phyloP scores from a whole-genome alignment of 805 yeast genomes.

The Yarrowia sp. region DNA sequence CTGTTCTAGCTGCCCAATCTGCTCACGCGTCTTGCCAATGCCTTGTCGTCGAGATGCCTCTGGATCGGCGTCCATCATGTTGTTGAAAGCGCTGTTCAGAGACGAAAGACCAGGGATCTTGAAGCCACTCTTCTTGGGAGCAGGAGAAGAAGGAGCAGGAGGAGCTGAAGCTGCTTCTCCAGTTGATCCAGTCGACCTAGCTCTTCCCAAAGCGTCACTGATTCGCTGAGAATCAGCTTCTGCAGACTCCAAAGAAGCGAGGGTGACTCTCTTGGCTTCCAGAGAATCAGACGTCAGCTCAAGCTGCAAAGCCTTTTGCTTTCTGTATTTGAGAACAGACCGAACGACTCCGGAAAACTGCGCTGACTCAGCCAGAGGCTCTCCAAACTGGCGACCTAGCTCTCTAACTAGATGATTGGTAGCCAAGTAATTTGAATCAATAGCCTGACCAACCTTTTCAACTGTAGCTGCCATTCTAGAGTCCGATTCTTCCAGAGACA shows the following conservation, averaged over 20 bases:
- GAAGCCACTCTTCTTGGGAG: conserved; percentile 49
- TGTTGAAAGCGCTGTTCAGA: conserved; percentile 61
- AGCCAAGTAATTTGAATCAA: conserved; percentile 67
- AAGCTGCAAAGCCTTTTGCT: conserved; percentile 61
- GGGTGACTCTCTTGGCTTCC: conserved; percentile 48
- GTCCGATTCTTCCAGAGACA: conserved; percentile 57
- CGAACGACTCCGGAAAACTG: conserved; percentile 66
- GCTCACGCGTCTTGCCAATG: conserved; percentile 55
- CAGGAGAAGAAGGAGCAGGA: not conserved
- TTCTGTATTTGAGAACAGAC: conserved; percentile 65
- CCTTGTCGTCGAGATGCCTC: conserved; percentile 65
- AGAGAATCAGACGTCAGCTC: conserved; percentile 55
- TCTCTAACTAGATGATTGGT: conserved; percentile 60
- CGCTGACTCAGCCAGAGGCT: conserved; percentile 74
- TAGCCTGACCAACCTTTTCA: conserved; percentile 85
- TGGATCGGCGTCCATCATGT: conserved; percentile 71
- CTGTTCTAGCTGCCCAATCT: conserved; percentile 57
- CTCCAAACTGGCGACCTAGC: conserved; percentile 65
- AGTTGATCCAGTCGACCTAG: conserved; percentile 29
- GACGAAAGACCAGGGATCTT: conserved; percentile 63
- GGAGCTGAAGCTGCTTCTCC: conserved; percentile 5
- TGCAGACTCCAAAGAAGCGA: conserved; percentile 53
- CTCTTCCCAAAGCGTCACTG: conserved; percentile 48
- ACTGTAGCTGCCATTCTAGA: conserved; percentile 59
- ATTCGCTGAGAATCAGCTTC: conserved; percentile 57